Base-by-base conservation (phyloP, 495 filamentous ascomycete genomes). In the Aspergillus leporis region DNA sequence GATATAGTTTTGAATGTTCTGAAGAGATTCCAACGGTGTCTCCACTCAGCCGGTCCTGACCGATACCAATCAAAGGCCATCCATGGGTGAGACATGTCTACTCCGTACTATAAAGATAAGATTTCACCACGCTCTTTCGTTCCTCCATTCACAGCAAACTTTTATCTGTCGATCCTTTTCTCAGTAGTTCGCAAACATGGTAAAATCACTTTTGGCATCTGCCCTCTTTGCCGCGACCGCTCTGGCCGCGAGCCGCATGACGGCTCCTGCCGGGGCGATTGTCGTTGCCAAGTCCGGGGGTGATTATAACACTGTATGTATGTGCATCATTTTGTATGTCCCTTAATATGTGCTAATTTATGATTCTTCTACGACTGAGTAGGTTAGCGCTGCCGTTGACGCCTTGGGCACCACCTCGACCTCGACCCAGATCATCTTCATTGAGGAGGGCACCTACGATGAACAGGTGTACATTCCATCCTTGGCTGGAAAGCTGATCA, bases 361-460 rank as follows among this genome's bases (percentile, higher is more conserved):
- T 36, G 25, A 56, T 30, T 0, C 3, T 38, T 5, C n/a, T n/a
- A 12, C 31, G 50, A 0, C 40, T 4, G 16, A 60, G 25, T 16
- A 83, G 69, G 72, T 90, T 54, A 80, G 83, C 67, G 67, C 74
- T 9, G 87, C 87, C 22, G 77, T 90, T 46, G 61, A 79, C 54
- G 74, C 83, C 13, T 72, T 88, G 32, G 75, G 70, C 58, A 79
- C 75, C 13, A 73, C 74, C 9, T 68, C 76, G 8, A 75, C 79
- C 25, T 55, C 64, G 0, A 73, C 71, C 2, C 84, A 88, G 63
- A 82, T 77, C 62, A 83, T 90, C 67, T 89, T 88, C 76, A 83
- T 90, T 67, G 59, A 79, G 7, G 68, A 74, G 12, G 84, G 84
- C 13, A 81, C 78, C 32, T 86, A 86, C 70, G 57, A 63, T 0